Evolutionary conservation across 2,329 filamentous ascomycete genomes (phyloP).

Genomic region (Sarocladium oryzae): DNA sequence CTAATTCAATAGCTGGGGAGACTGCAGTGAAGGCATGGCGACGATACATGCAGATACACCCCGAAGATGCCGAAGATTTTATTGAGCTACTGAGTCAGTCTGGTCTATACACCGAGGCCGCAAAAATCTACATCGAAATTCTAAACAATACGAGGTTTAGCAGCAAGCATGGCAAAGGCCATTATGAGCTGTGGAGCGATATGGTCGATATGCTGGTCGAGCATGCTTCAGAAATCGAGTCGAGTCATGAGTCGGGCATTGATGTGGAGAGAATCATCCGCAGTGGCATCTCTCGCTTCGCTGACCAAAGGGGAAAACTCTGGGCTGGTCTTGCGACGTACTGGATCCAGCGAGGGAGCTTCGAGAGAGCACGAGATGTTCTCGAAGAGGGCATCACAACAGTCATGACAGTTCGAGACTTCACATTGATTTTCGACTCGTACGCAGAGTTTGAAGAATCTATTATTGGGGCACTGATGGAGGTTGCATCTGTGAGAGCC

Average conservation of each 20-base stretch:
- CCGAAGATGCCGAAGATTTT: conserved; percentile 91
- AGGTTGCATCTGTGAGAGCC: conserved; percentile 72
- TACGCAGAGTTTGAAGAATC: conserved; percentile 97
- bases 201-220: conserved; percentile 93
- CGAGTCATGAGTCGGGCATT: conserved; percentile 73
- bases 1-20: conserved; percentile 80
- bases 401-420: conserved; percentile 97
- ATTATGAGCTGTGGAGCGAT: conserved; percentile 95
- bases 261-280: conserved; percentile 88
- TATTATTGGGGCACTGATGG: conserved; percentile 86
- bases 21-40: conserved; percentile 93
- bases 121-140: conserved; percentile 84
- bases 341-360: conserved; percentile 89
- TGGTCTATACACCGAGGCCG: conserved; percentile 82
- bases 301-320: conserved; percentile 88
- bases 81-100: conserved; percentile 81
- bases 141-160: conserved; percentile 85
- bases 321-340: conserved; percentile 95
- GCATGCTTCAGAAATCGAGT: conserved; percentile 79
- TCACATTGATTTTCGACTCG: conserved; percentile 91
- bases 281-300: conserved; percentile 83
- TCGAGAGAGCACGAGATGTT: conserved; percentile 85
- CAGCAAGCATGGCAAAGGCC: conserved; percentile 89
- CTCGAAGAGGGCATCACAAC: conserved; percentile 97
- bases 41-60: conserved; percentile 94